These are phyloP conservation scores for Termitomyces sp. DNA, from an alignment of 768 basidiomycete species.

Conservation along the genomic window DNA sequence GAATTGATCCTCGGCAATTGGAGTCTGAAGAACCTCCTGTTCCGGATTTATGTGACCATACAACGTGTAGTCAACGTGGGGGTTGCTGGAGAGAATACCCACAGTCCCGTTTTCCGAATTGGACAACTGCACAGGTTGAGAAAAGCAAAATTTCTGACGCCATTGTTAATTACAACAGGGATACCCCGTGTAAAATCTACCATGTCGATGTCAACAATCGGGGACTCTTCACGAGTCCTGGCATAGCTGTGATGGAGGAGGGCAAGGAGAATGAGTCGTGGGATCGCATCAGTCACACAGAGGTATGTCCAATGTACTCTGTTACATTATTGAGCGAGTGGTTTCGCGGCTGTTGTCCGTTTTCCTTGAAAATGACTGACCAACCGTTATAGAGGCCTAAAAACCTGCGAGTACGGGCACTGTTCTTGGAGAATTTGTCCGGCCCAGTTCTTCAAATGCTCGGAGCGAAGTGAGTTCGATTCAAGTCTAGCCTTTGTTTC, in stretches of 20 bases:
- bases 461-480: conserved; percentile 45
- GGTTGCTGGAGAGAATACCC: conserved; percentile 44
- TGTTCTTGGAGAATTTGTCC: conserved; percentile 55
- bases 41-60: conserved; percentile 36
- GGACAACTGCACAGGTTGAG: conserved; percentile 46
- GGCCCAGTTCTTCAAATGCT: conserved; percentile 59
- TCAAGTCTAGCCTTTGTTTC: not conserved
- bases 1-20: conserved; percentile 34
- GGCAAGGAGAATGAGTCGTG: conserved; percentile 33
- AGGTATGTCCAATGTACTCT: conserved; percentile 30
- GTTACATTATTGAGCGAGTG: not conserved
- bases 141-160: conserved; percentile 40
- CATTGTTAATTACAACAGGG: conserved; percentile 29
- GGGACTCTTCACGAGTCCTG: conserved; percentile 37
- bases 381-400: conserved; percentile 28
- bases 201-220: conserved; percentile 38
- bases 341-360: not conserved
- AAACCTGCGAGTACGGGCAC: conserved; percentile 42
- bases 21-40: conserved; percentile 31
- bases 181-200: conserved; percentile 31
- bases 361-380: not conserved
- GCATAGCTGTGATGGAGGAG: conserved; percentile 19
- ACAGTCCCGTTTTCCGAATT: conserved; percentile 52
- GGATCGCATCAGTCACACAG: conserved; percentile 30
- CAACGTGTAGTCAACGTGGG: conserved; percentile 24